These are phyloP conservation scores for Amborella trichopoda DNA, from an alignment of 164 flowering plant genomes.

Conservation along the genomic window DNA sequence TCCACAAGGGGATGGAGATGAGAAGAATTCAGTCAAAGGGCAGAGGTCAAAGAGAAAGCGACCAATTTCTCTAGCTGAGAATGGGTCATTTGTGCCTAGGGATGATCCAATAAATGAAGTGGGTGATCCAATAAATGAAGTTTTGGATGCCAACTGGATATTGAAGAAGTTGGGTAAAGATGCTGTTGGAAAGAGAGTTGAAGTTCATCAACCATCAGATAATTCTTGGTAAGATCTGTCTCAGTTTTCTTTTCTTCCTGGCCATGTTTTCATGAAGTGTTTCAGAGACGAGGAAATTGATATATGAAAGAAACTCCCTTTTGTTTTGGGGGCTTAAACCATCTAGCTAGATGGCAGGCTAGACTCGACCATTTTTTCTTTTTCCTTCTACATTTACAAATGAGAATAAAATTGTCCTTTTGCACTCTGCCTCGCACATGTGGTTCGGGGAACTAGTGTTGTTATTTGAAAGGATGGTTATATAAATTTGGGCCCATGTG, in stretches of 20 bases:
- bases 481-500: too few relatives aligned
- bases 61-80: too few relatives aligned
- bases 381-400: background rate
- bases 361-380: background rate
- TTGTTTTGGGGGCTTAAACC: background rate
- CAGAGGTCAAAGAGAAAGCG: slow-evolving; percentile 95
- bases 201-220: slow-evolving; percentile 76
- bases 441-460: too few relatives aligned
- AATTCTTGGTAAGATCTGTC: slow-evolving; percentile 63
- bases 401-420: background rate
- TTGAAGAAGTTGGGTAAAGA: slow-evolving; percentile 91
- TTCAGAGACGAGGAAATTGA: too few relatives aligned
- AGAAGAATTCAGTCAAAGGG: slow-evolving; percentile 63
- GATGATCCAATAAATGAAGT: slow-evolving; percentile 45
- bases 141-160: slow-evolving; percentile 88
- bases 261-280: background rate
- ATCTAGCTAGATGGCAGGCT: background rate
- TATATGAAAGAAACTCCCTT: too few relatives aligned
- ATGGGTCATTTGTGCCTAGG: too few relatives aligned
- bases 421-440: too few relatives aligned
- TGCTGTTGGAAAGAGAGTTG: slow-evolving; percentile 90
- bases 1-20: slow-evolving; percentile 44
- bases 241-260: background rate
- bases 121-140: slow-evolving; percentile 45
- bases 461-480: too few relatives aligned